These are phyloP conservation scores for Fusarium chaquense DNA, from an alignment of 2,329 filamentous ascomycete genomes.

Conservation along the genomic window DNA sequence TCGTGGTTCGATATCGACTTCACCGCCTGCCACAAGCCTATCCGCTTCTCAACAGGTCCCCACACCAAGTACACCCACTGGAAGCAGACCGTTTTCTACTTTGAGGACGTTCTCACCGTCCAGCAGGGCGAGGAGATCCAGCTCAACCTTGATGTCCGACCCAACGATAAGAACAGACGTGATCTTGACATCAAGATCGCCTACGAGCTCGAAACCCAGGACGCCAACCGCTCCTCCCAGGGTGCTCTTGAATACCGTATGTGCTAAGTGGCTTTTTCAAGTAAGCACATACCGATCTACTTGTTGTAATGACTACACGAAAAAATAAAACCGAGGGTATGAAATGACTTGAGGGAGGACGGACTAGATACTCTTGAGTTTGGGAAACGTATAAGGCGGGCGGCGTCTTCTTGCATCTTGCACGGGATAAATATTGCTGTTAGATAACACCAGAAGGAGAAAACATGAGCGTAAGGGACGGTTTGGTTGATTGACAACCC, in stretches of 20 bases:
- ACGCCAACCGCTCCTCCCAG: conserved; percentile 74
- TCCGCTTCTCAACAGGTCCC: conserved; percentile 95
- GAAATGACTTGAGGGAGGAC: conserved; percentile 11
- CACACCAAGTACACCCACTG: conserved; percentile 99
- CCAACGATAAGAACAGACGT: conserved; percentile 93
- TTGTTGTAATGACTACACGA: conserved; percentile 47
- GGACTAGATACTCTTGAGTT: conserved; percentile 37
- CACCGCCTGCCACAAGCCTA: conserved; percentile 96
- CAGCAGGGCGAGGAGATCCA: conserved; percentile 85
- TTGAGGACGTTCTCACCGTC: conserved; percentile 91
- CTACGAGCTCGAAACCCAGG: conserved; percentile 83
- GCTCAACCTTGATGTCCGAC: conserved; percentile 82
- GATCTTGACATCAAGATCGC: conserved; percentile 92
- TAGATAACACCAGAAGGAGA: conserved; percentile 40
- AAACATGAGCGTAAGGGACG: conserved; percentile 34
- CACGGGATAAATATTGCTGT: conserved; percentile 35
- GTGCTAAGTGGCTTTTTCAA: conserved; percentile 61
- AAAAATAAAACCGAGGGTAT: conserved; percentile 23
- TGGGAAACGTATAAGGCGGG: conserved; percentile 41
- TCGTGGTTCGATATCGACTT: conserved; percentile 99
- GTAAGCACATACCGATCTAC: conserved; percentile 9
- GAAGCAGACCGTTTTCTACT: conserved; percentile 99
- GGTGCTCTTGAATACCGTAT: conserved; percentile 85
- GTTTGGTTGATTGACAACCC: conserved; percentile 44
- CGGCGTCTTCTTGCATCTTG: conserved; percentile 48